phyloP scores from a whole-genome alignment of 768 basidiomycete species.

The Lentinula detonsa region DNA sequence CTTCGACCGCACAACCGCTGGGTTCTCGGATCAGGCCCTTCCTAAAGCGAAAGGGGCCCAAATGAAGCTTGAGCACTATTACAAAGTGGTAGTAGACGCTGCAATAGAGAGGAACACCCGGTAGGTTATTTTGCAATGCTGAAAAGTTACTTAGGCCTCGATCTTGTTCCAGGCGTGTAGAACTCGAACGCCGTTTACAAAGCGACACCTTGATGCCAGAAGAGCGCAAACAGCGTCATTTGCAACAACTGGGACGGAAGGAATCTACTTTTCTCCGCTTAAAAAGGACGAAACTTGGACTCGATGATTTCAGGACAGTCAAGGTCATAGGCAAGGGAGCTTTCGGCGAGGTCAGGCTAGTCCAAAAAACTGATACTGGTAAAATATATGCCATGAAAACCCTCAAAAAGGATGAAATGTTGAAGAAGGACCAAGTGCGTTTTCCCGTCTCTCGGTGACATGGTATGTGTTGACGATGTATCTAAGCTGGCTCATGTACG shows the following conservation, averaged over 20 bases:
- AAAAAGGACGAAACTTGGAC: slow-evolving; percentile 75
- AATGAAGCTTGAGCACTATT: slow-evolving; percentile 93
- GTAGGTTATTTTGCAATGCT: slow-evolving; percentile 28
- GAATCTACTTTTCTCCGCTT: slow-evolving; percentile 87
- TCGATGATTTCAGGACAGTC: slow-evolving; percentile 92
- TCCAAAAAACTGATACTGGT: slow-evolving; percentile 94
- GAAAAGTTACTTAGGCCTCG: neutral
- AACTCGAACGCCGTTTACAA: slow-evolving; percentile 77
- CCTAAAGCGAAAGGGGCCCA: slow-evolving; percentile 88
- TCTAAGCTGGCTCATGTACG: slow-evolving; percentile 91
- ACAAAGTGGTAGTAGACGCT: slow-evolving; percentile 93
- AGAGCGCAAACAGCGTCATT: slow-evolving; percentile 80
- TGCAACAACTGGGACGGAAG: slow-evolving; percentile 79
- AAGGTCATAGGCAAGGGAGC: slow-evolving; percentile 99
- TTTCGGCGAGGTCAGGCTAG: slow-evolving; percentile 90
- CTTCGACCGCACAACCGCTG: slow-evolving; percentile 75
- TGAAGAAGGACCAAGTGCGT: slow-evolving; percentile 95
- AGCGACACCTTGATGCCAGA: slow-evolving; percentile 66
- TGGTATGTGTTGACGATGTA: neutral
- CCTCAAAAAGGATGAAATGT: slow-evolving; percentile 95
- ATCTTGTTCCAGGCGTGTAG: slow-evolving; percentile 59
- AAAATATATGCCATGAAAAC: slow-evolving; percentile 99
- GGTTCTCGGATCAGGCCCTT: slow-evolving; percentile 75
- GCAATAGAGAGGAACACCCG: slow-evolving; percentile 92
- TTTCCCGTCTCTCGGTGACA: neutral